Base-by-base conservation (phyloP, 225 moss, liverwort and hornwort genomes). In the Lunularia cruciata region DNA sequence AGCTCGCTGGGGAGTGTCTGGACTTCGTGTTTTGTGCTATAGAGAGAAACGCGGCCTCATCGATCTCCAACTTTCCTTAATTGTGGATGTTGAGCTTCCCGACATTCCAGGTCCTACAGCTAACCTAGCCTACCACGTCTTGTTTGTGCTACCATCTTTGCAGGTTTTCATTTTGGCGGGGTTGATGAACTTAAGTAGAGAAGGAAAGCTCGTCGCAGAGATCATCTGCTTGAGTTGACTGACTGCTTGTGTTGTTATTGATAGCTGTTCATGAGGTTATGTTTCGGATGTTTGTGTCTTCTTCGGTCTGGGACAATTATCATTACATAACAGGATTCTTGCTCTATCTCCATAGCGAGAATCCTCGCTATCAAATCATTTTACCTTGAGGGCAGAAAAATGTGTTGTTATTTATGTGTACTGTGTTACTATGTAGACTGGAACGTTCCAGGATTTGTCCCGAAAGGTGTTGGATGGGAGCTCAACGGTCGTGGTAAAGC, bases 401-500 rank as follows among this genome's bases (percentile, higher is more conserved):
- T n/a, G n/a, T n/a, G n/a, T 48, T 13, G 46, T 5, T 47, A 13
- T 47, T 48, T 2, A 19, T 48, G 47, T 48, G 19, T 48, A 14
- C 47, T 18, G 47, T 48, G 9, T 48, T 48, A 48, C 19, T 19
- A 51, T 69, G 25, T 81, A 93, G 89, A 91, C 54, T 98, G 93
- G 93, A 84, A 84, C 76, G 78, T 81, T 30, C 61, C 62, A 59
- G 66, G 78, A 26, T 38, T 69, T 6, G 43, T 49, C 30, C 78
- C 78, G 18, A 65, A 75, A 78, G 83, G 86, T 73, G 90, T 89
- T 52, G 98, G 98, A 46, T 98, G 98, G 98, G 98, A 98, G 76
- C 79, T 81, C n/a, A 89, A 84, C 64, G 58, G 45, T 25, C 85
- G 84, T 20, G 86, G 89, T 31, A 79, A 84, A 56, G 82, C 81